These are phyloP conservation scores for Eimeria tenella DNA, from an alignment of 169 alveolate species.

Conservation along the genomic window DNA sequence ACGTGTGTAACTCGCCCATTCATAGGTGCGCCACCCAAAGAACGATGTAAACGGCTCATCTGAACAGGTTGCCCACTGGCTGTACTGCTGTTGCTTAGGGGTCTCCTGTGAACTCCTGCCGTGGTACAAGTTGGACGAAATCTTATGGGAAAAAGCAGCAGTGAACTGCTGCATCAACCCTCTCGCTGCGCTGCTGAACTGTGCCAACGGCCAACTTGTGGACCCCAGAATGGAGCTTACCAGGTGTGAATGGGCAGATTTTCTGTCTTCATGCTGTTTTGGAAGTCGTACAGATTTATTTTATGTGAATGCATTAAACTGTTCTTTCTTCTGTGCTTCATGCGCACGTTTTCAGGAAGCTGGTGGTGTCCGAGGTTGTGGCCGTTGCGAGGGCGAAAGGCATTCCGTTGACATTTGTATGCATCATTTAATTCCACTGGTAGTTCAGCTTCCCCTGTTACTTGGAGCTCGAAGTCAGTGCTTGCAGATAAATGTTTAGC, in stretches of 20 bases:
- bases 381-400: constrained; percentile 78
- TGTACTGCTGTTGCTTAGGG: constrained; percentile 20
- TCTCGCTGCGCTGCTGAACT: constrained; percentile 72
- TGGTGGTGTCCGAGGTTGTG: constrained; percentile 76
- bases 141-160: constrained; percentile 78
- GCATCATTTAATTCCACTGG: background rate
- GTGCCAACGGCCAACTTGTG: constrained; percentile 73
- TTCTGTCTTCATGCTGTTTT: background rate
- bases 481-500: too few species aligned
- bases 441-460: background rate
- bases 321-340: background rate
- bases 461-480: too few species aligned
- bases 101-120: constrained; percentile 61
- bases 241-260: constrained; percentile 15
- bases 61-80: background rate
- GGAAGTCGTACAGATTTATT: background rate
- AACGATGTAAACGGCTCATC: too few species aligned
- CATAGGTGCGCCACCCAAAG: too few species aligned
- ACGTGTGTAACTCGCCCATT: too few species aligned
- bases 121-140: constrained; percentile 38
- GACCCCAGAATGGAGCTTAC: constrained; percentile 65
- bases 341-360: constrained; percentile 46
- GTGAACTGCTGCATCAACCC: constrained; percentile 75
- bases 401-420: constrained; percentile 77
- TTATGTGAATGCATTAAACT: background rate